Evolutionary conservation across 257 asterid genomes (phyloP), one percentile per base, ranked within the genome.

Genomic region (Petunia axillaris): DNA sequence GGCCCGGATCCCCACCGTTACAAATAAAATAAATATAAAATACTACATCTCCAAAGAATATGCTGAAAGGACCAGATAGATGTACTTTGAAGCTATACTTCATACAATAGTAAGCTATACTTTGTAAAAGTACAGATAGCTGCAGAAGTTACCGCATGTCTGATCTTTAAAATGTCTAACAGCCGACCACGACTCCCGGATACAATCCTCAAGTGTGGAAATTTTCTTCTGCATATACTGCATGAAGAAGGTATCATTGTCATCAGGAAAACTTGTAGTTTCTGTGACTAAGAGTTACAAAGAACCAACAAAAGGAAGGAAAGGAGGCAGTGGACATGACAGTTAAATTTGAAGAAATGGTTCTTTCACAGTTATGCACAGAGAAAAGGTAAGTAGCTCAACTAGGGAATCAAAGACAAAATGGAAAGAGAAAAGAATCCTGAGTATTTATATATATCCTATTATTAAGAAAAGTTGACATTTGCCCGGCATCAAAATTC

Each of bases 141-240:
- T 48, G 46, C 53, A 50, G 70, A 83, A 90, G 98, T 92, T 91
- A 95, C 98, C 71, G 81, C 48, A 64, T 85, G 82, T 82, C 80
- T 84, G 76, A 75, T 71, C 76, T 79, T 76, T 87, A 75, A 82
- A 79, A 73, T 86, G 87, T 80, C 85, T 80, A 79, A 88, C 85
- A 81, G 97, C 85, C 68, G 80, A 76, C 99, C 98, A 96, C 2
- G 97, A 94, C 82, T 87, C 93, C 87, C 92, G 89, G 78, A 96
- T 96, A 81, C 97, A 89, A 53, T 91, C 98, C 88, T 92, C 94
- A 74, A 96, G 98, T 76, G 79, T 81, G 66, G 84, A 76, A 63
- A 88, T 89, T 85, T 92, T 98, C 82, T 89, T 90, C 87, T 91
- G 97, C 83, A 96, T 91, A 86, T 92, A 96, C 99, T 96, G 94